Evolutionary conservation across 1,284 basidiomycete genomes (phyloP).

Genomic region (Apiotrichum laibachii): DNA sequence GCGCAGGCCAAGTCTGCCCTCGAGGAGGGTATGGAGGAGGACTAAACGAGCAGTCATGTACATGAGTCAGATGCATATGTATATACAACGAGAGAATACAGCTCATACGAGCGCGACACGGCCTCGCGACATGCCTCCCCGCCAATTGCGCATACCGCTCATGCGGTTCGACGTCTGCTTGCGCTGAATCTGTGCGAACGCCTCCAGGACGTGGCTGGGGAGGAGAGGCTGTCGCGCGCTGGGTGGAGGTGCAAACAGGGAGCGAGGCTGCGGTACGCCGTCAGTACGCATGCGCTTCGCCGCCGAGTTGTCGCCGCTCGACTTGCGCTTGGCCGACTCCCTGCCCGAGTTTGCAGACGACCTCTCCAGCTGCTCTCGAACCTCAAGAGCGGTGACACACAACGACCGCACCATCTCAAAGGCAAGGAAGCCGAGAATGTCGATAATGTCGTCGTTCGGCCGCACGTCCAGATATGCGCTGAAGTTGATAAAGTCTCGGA

Average conservation of each 20-base stretch:
- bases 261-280: constrained; percentile 49
- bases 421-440: constrained; percentile 93
- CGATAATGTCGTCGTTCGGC: constrained; percentile 91
- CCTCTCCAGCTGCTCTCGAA: constrained; percentile 51
- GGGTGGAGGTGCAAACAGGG: constrained; percentile 73
- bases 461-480: constrained; percentile 82
- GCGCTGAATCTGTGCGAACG: constrained; percentile 79
- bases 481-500: constrained; percentile 93
- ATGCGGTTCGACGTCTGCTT: constrained; percentile 74
- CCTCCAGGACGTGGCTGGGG: constrained; percentile 82
- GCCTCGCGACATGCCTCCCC: constrained; percentile 74
- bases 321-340: constrained; percentile 28
- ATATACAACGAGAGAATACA: constrained; percentile 17
- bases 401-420: constrained; percentile 96
- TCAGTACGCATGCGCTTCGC: constrained; percentile 56
- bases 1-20: constrained; percentile 82
- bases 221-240: constrained; percentile 72
- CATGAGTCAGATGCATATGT: constrained; percentile 18
- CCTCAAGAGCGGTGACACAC: constrained; percentile 77
- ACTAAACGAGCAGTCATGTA: constrained; percentile 31
- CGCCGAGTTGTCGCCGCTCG: constrained; percentile 37
- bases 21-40: constrained; percentile 77
- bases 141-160: constrained; percentile 81
- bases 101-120: constrained; percentile 72
- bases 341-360: background rate